A percentile compares a stretch with the other conserved stretches of the same genome.
Conservation (phyloP, 129 eudicot genomes). For the Flaveria sonorensis region DNA sequence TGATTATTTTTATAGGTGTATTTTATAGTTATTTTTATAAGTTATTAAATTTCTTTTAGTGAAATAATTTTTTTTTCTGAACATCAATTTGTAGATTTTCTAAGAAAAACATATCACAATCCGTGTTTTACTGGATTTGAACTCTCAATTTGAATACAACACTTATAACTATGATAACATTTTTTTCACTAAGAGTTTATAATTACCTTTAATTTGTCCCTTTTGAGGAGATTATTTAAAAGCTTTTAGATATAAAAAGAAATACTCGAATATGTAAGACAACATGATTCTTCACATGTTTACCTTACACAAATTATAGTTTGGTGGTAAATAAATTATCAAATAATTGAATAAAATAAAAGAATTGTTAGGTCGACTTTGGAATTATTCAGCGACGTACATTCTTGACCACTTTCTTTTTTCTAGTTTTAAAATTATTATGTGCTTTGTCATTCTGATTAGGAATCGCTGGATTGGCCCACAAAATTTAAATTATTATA, state of each 20-base stretch:
- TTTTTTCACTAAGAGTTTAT: background rate
- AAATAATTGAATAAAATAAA: background rate
- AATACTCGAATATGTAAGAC: background rate
- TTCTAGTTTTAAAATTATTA: background rate
- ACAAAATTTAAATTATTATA: background rate
- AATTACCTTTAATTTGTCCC: background rate
- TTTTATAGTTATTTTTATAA: background rate
- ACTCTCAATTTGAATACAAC: too few relatives aligned
- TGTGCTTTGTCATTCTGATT: background rate
- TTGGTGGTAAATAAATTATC: background rate
- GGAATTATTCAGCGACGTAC: slow-evolving; percentile 7
- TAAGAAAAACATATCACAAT: too few relatives aligned
- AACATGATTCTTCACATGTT: background rate
- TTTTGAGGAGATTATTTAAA: background rate
- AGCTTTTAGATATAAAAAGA: background rate
- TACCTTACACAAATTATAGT: background rate
- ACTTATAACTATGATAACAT: too few relatives aligned
- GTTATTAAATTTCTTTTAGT: background rate
- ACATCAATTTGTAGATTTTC: too few relatives aligned
- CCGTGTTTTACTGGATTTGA: too few relatives aligned
- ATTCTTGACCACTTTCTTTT: background rate
- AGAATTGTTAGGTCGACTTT: slow-evolving; percentile 1
- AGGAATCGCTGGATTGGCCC: background rate
- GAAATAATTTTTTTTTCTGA: background rate
- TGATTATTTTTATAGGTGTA: too few relatives aligned